Base-by-base conservation (phyloP, 345 rosid genomes). In the Eucalyptus dawsonii region DNA sequence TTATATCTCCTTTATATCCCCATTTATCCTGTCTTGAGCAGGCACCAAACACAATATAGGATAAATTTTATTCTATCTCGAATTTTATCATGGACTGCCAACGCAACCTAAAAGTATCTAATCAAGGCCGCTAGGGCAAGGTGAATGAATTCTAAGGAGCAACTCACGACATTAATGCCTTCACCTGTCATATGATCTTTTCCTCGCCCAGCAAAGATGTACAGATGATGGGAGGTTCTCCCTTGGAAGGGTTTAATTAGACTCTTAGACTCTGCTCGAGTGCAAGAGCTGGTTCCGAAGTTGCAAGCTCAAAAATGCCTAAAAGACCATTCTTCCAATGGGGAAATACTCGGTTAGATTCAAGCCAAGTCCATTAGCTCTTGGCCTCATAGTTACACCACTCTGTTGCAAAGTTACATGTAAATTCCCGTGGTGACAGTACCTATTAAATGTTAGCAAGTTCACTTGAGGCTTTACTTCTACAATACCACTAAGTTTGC, bases 91-190 rank as follows among this genome's bases (percentile, higher is more conserved):
- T 2, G 1, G 1, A 19, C 0, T 8, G 2, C 1, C 24, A 53
- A 19, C 2, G 58, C 2, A 53, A 0, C 24, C 10, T 53, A 53
- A 86, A 88, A 93, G 88, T 91, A 92, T 80, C 60, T 92, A 85
- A 83, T 90, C 16, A 90, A 87, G 62, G 88, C 51, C 8, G 37
- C 58, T 92, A 90, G 89, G 56, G 60, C 22, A 31, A 92, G 86
- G 87, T 60, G 93, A 88, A 88, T 16, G 93, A 90, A 88, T 50
- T 93, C 67, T n/a, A 88, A 90, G 67, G 92, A 91, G 89, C 94
- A 91, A 13, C 88, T 4, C 37, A 58, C 89, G 17, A 90, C 91
- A 72, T 60, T 88, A 8, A 51, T 90, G 50, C 80, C 89, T 67
- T 90, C 88, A 90, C 6, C 34, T 25, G 8, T 65, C 24, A 6